Base-by-base conservation (phyloP, 495 filamentous ascomycete genomes). In the Tuber melanosporum region DNA sequence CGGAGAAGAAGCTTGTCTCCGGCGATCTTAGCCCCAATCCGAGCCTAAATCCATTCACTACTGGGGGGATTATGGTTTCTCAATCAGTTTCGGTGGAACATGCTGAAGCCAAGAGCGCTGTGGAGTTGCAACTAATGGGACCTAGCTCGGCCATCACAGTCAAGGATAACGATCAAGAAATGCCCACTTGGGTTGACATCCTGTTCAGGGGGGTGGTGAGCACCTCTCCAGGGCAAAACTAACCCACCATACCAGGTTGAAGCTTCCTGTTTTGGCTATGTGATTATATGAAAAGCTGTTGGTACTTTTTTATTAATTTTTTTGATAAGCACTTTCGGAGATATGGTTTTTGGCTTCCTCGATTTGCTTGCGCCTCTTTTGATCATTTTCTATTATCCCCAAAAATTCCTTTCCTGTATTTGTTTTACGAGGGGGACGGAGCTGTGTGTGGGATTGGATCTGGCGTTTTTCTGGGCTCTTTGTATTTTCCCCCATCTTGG, bases 11-110 rank as follows among this genome's bases (percentile, higher is more conserved):
- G 41, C 70, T 82, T n/a, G 80, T 82, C 15, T 32, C 73, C n/a
- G 20, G 47, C 7, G 52, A 62, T n/a, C 52, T 62, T 14, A 32
- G 70, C 36, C 70, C 77, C 22, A 69, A 19, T 1, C 12, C 41
- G n/a, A 44, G 26, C 22, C 41, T 32, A 22, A 81, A 82, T 46
- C 76, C 80, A 12, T 82, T 82, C n/a, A 57, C 77, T 6, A 76
- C 36, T 62, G 80, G 80, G 2, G 80, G 80, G 39, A 82, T 82
- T 36, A 82, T 82, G 80, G 76, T 82, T 74, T 82, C 73, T 57
- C 80, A 82, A 66, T 75, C 80, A 22, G 80, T 82, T 36, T 82
- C 80, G 19, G 42, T 82, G 39, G 78, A 82, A 62, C 80, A 79
- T n/a, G 80, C 74, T 9, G 80, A 82, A 43, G 76, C 70, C 19